Percentiles rank a stretch among this genome's conserved stretches.
Conservation (phyloP, 768 basidiomycete genomes). For the Pulveroboletus sp. region DNA sequence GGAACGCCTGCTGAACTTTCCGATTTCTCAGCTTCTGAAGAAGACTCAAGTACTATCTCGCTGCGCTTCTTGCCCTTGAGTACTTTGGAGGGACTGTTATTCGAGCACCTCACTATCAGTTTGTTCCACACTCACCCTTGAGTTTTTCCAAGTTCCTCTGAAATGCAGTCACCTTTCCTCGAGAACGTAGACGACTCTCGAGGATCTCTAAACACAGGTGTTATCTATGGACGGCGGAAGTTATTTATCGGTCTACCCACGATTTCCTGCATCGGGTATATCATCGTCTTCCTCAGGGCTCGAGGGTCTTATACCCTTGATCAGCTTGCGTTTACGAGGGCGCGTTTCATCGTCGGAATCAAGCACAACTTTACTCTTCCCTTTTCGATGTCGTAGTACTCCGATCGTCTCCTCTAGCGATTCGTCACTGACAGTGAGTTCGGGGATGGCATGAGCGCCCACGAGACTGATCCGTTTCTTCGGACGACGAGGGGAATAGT, state of each 20-base stretch:
- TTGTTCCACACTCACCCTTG: conserved; percentile 42
- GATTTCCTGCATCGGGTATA: conserved; percentile 44
- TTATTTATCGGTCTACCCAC: conserved; percentile 34
- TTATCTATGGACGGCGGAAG: background rate
- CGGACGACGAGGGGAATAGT: conserved; percentile 23
- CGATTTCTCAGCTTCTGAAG: conserved; percentile 32
- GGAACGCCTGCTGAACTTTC: conserved; percentile 27
- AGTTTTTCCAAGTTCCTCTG: conserved; percentile 62
- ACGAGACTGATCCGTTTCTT: conserved; percentile 14
- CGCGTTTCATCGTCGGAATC: conserved; percentile 36
- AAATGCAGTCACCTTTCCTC: conserved; percentile 55
- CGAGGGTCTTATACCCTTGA: conserved; percentile 40
- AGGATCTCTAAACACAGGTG: conserved; percentile 48
- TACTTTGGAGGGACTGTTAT: conserved; percentile 7
- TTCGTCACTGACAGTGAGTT: conserved; percentile 17
- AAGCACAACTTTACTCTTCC: conserved; percentile 17
- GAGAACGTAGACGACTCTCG: conserved; percentile 54
- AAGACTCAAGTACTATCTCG: conserved; percentile 26
- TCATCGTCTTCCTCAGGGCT: conserved; percentile 42
- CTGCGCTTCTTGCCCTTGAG: conserved; percentile 43
- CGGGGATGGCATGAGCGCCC: conserved; percentile 13
- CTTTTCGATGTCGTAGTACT: conserved; percentile 18
- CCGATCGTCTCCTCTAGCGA: conserved; percentile 17
- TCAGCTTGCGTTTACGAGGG: conserved; percentile 37
- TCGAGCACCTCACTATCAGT: background rate